Percentiles rank a stretch among this genome's conserved stretches.
Evolutionary conservation across 768 basidiomycete species (phyloP).

Genomic region (Pleurotus tuber-regium): DNA sequence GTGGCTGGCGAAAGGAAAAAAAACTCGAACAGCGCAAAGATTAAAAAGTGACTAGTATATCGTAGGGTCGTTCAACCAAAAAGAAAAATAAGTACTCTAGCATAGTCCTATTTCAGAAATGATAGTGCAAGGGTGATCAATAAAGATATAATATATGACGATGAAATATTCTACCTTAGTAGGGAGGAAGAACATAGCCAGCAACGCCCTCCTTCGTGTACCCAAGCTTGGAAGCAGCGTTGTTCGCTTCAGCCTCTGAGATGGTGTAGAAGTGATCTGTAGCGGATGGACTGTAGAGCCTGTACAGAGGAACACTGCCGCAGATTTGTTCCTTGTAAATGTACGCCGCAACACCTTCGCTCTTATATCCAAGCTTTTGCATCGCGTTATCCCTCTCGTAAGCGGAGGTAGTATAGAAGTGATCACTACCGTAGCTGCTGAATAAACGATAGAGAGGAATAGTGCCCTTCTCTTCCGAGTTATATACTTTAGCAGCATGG

Average conservation of each 20-base stretch:
- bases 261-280: constrained; percentile 1
- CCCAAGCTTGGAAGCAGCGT: not conserved
- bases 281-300: not conserved
- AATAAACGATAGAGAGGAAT: constrained; percentile 10
- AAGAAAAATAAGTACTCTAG: too few species aligned
- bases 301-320: constrained; percentile 3
- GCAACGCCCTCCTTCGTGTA: constrained; percentile 9
- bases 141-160: too few species aligned
- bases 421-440: not conserved
- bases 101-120: too few species aligned
- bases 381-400: constrained; percentile 5
- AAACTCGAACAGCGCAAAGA: too few species aligned
- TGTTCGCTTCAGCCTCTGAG: not conserved
- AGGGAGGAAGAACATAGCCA: constrained; percentile 12
- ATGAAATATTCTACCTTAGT: too few species aligned
- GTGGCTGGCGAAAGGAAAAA: too few species aligned
- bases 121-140: too few species aligned
- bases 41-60: too few species aligned
- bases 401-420: constrained; percentile 6
- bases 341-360: not conserved
- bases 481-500: constrained; percentile 2
- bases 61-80: too few species aligned
- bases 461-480: constrained; percentile 7
- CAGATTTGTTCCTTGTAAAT: constrained; percentile 6
- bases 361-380: constrained; percentile 1